phyloP scores from a whole-genome alignment of 768 basidiomycete genomes.

The Panaeolus cyanescens region DNA sequence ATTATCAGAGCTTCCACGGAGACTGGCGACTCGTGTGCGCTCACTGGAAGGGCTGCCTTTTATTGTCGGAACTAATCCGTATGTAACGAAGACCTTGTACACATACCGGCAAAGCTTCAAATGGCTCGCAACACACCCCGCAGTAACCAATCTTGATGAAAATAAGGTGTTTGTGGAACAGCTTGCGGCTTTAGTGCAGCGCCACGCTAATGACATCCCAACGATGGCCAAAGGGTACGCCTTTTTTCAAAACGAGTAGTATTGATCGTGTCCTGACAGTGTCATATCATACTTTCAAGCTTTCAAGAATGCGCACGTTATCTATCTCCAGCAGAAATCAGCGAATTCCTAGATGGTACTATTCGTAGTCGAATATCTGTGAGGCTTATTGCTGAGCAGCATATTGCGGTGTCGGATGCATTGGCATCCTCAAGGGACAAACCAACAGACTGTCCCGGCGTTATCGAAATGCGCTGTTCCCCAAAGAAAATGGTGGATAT shows the following conservation, averaged over 20 bases:
- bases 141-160: conserved; percentile 65
- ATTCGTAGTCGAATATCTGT: conserved; percentile 88
- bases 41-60: conserved; percentile 79
- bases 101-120: conserved; percentile 72
- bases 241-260: conserved; percentile 4
- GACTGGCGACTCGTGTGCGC: conserved; percentile 73
- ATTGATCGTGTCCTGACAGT: neutral
- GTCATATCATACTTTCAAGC: conserved; percentile 34
- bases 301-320: conserved; percentile 88
- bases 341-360: conserved; percentile 77
- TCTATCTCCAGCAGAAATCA: conserved; percentile 80
- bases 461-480: conserved; percentile 74
- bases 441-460: conserved; percentile 55
- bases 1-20: conserved; percentile 73
- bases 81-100: conserved; percentile 70
- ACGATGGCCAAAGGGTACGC: conserved; percentile 85
- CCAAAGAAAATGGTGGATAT: conserved; percentile 73
- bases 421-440: conserved; percentile 41
- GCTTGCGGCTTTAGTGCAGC: conserved; percentile 70
- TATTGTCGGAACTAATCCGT: conserved; percentile 89
- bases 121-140: conserved; percentile 66
- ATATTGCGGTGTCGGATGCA: conserved; percentile 79
- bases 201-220: conserved; percentile 87
- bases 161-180: conserved; percentile 69
- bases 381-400: conserved; percentile 88